Evolutionary conservation across 371 early-diverging fungal species (phyloP), one percentile per base, ranked within the genome.

Genomic region (Syncephalis plumigaleata): DNA sequence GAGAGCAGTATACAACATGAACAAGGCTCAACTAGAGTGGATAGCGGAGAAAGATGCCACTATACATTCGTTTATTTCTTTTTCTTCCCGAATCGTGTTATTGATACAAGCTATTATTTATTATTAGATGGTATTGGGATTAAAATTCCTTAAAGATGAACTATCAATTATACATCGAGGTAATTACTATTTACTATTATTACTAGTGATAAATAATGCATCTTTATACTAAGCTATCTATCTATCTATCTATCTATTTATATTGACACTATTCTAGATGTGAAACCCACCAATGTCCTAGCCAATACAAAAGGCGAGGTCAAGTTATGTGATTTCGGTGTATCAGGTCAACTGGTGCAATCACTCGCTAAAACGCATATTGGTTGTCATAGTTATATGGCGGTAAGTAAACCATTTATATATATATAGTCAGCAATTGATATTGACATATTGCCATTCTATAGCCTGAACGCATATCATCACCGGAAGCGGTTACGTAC

Each of bases 351-450:
- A 60, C 68, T 93, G 31, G 77, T 80, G 36, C 78, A 81, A 61
- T 89, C 89, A 13, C 61, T 89, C 57, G 94, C 91, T 38, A 89
- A 85, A 63, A 93, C 94, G 1, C 83, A 89, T 52, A 83, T 90
- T 50, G 94, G 91, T 1, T 88, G 90, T 59, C 90, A 90, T 61
- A 81, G 83, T 57, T 93, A 91, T 56, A 90, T 93, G 91, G 89
- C 91, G 9, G 84, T 83, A 73, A 59, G 68, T 61, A 22, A 22
- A 18, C 42, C 20, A 36, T n/a, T 26, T 21, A 36, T 23, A 39
- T 20, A 23, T 16, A 44, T 23, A 39, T 31, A 16, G 1, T 31
- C 36, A 15, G 42, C 31, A 37, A 11, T 36, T 9, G 18, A 15
- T n/a, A 15, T 31, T 24, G 18, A 31, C 11, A 7, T 31, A 31